Evolutionary conservation across 2,329 filamentous ascomycete genomes (phyloP).

Genomic region (Diaporthe nobilis): DNA sequence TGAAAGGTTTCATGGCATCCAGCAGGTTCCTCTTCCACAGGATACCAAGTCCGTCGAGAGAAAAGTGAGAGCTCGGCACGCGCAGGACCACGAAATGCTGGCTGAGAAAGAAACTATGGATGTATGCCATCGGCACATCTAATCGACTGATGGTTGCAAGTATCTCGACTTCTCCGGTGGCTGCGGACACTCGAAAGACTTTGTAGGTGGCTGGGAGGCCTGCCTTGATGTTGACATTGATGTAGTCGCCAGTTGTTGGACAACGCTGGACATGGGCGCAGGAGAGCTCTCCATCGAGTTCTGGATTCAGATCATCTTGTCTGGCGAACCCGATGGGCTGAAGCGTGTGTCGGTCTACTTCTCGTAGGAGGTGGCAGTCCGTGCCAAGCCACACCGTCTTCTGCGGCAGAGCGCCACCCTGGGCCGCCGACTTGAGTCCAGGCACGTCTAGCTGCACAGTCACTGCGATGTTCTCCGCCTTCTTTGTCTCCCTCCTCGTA

Average conservation of each 20-base stretch:
- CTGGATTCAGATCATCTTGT: constrained; percentile 75
- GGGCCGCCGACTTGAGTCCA: background rate
- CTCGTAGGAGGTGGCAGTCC: constrained; percentile 61
- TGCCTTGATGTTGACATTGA: constrained; percentile 84
- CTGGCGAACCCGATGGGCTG: constrained; percentile 77
- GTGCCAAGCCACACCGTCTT: constrained; percentile 71
- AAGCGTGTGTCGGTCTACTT: constrained; percentile 78
- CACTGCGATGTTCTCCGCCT: constrained; percentile 73
- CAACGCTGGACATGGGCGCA: constrained; percentile 81
- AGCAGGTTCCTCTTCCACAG: constrained; percentile 77
- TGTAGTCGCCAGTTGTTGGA: constrained; percentile 80
- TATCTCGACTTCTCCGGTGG: constrained; percentile 76
- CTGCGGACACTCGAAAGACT: constrained; percentile 75
- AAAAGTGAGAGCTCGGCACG: constrained; percentile 76
- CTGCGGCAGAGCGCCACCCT: background rate
- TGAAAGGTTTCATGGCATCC: constrained; percentile 76
- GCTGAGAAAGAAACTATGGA: constrained; percentile 87
- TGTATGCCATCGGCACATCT: constrained; percentile 73
- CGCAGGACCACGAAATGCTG: constrained; percentile 80
- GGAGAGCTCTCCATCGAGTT: constrained; percentile 76
- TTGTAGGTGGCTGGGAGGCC: constrained; percentile 73
- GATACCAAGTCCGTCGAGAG: constrained; percentile 70
- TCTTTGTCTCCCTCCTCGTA: constrained; percentile 47
- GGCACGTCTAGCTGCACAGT: constrained; percentile 63
- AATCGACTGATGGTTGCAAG: constrained; percentile 74